Percentiles rank a stretch among this genome's conserved stretches.
phyloP scores from a whole-genome alignment of 139 green algal genomes.

The Chlamydomonas urium region DNA sequence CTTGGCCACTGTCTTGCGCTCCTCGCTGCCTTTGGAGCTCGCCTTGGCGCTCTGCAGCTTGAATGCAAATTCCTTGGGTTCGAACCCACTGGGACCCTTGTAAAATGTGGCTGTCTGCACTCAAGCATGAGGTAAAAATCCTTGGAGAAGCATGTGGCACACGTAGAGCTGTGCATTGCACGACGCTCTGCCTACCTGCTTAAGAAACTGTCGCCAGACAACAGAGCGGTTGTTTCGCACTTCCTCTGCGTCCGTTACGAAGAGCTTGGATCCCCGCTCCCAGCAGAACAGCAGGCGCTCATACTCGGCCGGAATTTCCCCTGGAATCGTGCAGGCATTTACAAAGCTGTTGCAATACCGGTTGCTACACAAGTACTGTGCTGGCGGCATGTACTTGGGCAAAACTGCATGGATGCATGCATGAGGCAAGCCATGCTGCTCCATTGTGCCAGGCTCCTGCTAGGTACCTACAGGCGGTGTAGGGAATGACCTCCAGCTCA shows the following conservation, averaged over 20 bases:
- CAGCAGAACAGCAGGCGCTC: slow-evolving; percentile 39
- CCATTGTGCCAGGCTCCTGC: no score
- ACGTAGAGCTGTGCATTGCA: no score
- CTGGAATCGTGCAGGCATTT: no score
- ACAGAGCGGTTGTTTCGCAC: slow-evolving; percentile 45
- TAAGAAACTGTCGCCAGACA: slow-evolving; percentile 55
- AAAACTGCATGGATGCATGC: no score
- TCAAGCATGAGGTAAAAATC: no score
- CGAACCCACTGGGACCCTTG: slow-evolving; percentile 24
- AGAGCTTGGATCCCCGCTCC: slow-evolving; percentile 49
- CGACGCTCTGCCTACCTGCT: slow-evolving; percentile 42
- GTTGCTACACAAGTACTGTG: no score
- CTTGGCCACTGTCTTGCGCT: slow-evolving; percentile 48
- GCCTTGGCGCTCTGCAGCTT: slow-evolving; percentile 33
- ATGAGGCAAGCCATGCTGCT: no score
- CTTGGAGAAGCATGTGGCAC: no score
- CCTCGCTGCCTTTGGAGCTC: slow-evolving; percentile 21
- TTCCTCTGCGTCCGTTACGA: slow-evolving; percentile 39
- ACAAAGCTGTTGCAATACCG: no score
- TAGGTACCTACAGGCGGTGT: neutral
- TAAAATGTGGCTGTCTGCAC: slow-evolving; percentile 48
- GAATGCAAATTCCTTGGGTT: slow-evolving; percentile 48
- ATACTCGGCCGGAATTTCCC: slow-evolving; percentile 39
- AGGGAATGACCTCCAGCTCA: slow-evolving; percentile 9
- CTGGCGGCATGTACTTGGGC: no score